Evolutionary conservation across 352 stramenopile species (phyloP).

Genomic region (Pythium guiyangense): DNA sequence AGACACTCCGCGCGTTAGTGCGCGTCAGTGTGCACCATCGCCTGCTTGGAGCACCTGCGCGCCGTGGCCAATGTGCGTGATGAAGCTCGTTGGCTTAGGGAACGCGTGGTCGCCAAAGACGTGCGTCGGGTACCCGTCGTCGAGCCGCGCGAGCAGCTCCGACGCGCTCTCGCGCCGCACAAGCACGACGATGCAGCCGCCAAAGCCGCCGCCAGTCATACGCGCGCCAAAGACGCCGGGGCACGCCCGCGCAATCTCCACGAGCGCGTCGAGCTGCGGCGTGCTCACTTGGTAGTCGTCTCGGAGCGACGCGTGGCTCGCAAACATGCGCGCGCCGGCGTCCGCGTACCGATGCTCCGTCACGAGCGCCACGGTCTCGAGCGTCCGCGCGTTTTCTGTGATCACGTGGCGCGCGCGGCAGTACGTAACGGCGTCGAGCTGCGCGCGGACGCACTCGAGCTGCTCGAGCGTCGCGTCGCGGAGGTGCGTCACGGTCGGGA

Average conservation of each 20-base stretch:
- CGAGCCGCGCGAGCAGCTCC: constrained; percentile 57
- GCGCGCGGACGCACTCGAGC: constrained; percentile 50
- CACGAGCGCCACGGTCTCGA: constrained; percentile 68
- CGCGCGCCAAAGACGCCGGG: constrained; percentile 93
- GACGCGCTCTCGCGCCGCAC: constrained; percentile 65
- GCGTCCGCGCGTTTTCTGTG: constrained; percentile 87
- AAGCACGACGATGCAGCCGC: constrained; percentile 95
- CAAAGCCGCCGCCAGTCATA: constrained; percentile 95
- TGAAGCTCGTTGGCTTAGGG: constrained; percentile 53
- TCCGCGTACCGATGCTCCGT: constrained; percentile 68
- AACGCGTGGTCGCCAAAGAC: constrained; percentile 49
- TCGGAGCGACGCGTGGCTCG: constrained; percentile 88
- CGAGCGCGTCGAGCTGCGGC: constrained; percentile 87
- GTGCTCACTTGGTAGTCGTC: constrained; percentile 94
- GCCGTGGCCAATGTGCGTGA: constrained; percentile 53
- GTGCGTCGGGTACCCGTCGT: constrained; percentile 78
- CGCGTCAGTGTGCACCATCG: no score
- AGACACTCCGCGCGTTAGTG: no score
- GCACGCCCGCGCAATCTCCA: constrained; percentile 86
- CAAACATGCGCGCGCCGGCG: constrained; percentile 89
- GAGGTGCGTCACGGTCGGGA: constrained; percentile 68
- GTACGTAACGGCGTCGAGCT: constrained; percentile 78
- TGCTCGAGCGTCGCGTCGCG: constrained; percentile 88
- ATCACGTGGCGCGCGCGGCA: constrained; percentile 91
- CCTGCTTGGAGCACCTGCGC: constrained; percentile 45